Evolutionary conservation across 179 eudicot species (phyloP).

Genomic region (Beta lomatogona): DNA sequence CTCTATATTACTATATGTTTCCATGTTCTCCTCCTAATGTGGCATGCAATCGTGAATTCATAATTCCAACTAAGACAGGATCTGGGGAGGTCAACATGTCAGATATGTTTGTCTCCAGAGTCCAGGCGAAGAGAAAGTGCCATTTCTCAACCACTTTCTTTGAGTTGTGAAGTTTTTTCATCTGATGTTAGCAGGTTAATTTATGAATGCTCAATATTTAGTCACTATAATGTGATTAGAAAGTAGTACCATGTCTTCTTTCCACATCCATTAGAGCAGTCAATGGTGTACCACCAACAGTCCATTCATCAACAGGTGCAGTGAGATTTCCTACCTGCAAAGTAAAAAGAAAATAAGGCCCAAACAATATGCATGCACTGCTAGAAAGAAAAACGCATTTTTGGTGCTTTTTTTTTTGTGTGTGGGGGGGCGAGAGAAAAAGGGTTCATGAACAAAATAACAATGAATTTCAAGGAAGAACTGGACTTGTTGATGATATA

Average conservation of each 20-base stretch:
- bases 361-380: neutral
- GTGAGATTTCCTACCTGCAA: slow-evolving; percentile 89
- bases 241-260: slow-evolving; percentile 86
- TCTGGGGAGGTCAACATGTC: neutral
- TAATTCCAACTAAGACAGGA: neutral
- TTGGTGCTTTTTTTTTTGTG: too few relatives aligned
- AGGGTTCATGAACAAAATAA: neutral
- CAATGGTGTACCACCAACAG: slow-evolving; percentile 98
- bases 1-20: too few relatives aligned
- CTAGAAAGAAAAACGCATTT: neutral
- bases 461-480: neutral
- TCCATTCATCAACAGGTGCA: slow-evolving; percentile 96
- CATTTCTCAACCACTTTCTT: neutral
- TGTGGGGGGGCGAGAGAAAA: too few relatives aligned
- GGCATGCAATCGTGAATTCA: too few relatives aligned
- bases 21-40: too few relatives aligned
- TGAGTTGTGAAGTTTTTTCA: neutral
- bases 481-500: neutral
- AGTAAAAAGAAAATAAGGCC: neutral
- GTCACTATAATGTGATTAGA: neutral
- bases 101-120: neutral
- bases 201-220: neutral
- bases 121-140: too few relatives aligned
- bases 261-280: slow-evolving; percentile 97
- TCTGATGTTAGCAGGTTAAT: neutral